Evolutionary conservation across 2,329 filamentous ascomycete genomes (phyloP), one percentile per base, ranked within the genome.

Genomic region (Microdochium trichocladiopsis): DNA sequence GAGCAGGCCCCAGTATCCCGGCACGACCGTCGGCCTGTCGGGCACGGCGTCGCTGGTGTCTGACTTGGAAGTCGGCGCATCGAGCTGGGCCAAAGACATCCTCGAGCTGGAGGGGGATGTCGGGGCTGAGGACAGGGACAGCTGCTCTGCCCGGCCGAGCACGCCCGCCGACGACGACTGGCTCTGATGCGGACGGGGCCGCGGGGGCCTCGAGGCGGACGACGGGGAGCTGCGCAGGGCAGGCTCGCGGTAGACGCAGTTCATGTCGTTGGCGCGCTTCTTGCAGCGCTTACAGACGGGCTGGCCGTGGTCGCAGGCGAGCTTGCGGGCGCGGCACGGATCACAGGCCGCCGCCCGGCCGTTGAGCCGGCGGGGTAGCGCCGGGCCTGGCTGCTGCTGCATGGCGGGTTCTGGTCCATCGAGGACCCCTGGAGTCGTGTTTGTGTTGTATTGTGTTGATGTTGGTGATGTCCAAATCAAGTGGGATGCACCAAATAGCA

Each of bases 1-100:
- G 14, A 63, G 60, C 10, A 60, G 48, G 11, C 53, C 53, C 21
- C 52, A 31, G 25, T 53, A 55, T n/a, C 53, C 53, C 4, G 45
- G 51, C 3, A 48, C 31, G 21, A 23, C n/a, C 6, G 14, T 10
- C 18, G 18, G 16, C 6, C 16, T 18, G 16, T 9, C 9, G 18
- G 41, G 41, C 3, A 23, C 6, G 2, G n/a, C 41, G 4, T 45
- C 41, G 41, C 18, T 23, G 33, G 6, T 16, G 6, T 11, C 12
- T 4, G 33, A 37, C 14, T n/a, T n/a, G n/a, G n/a, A n/a, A n/a
- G n/a, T n/a, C n/a, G n/a, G n/a, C n/a, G n/a, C n/a, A n/a, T n/a
- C n/a, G n/a, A n/a, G 33, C 14, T 4, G 33, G 33, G 18, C 4
- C 12, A 16, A n/a, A 37, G 12, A 37, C 4, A 37, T 5, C 33